phyloP scores from a whole-genome alignment of 23 red algal genomes.

The Chondrus crispus region DNA sequence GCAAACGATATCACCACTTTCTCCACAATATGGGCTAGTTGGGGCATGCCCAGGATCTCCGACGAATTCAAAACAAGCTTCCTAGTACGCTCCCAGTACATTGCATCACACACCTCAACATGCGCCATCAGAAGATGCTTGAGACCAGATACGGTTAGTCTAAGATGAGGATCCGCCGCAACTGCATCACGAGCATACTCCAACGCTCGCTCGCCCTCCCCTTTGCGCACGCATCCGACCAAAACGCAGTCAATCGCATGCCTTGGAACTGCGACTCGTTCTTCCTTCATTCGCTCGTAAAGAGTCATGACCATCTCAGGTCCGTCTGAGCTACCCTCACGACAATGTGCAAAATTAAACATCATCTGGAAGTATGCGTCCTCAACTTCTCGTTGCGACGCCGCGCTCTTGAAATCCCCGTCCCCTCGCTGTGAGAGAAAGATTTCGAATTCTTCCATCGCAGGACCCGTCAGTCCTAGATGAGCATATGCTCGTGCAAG shows the following conservation, averaged over 20 bases:
- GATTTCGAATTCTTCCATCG: conserved; percentile 35
- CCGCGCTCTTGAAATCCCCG: neutral
- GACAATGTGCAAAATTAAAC: conserved; percentile 57
- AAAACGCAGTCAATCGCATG: conserved; percentile 22
- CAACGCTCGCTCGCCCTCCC: neutral
- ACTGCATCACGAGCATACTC: neutral
- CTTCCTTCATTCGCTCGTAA: conserved; percentile 32
- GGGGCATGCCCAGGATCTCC: neutral
- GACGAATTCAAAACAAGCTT: neutral
- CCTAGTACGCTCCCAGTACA: conserved; percentile 9
- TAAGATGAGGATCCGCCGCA: neutral
- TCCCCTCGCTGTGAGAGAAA: neutral
- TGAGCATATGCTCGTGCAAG: conserved; percentile 56
- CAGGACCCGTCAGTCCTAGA: conserved; percentile 13
- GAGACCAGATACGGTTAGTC: neutral
- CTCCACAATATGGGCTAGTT: conserved; percentile 4
- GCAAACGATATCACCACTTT: conserved; percentile 44
- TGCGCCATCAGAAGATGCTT: conserved; percentile 37
- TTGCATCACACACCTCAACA: conserved; percentile 15
- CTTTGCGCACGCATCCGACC: conserved; percentile 37
- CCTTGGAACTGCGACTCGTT: neutral
- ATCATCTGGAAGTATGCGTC: conserved; percentile 61
- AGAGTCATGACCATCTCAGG: conserved; percentile 14
- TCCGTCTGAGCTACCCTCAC: conserved; percentile 37
- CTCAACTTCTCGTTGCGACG: neutral